Percentiles rank a stretch among this genome's conserved stretches.
phyloP scores from a whole-genome alignment of 371 early-diverging fungal genomes.

The Zychaea mexicana region DNA sequence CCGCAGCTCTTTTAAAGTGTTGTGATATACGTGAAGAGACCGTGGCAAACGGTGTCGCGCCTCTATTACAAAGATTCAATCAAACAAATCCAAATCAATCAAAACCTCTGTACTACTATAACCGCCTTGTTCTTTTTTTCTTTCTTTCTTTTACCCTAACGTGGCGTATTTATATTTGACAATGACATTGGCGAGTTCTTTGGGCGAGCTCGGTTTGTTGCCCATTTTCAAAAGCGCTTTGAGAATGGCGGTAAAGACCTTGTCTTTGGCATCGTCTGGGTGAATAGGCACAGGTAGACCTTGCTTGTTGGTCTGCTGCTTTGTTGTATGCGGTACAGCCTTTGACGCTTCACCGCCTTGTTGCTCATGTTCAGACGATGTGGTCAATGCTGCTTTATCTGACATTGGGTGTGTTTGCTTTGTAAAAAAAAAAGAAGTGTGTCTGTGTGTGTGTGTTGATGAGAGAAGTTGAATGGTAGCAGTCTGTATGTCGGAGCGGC shows the following conservation, averaged over 20 bases:
- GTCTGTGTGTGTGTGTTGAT: background rate
- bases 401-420: background rate
- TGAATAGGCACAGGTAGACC: conserved; percentile 48
- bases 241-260: conserved; percentile 82
- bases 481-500: no score
- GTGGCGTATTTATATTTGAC: conserved; percentile 75
- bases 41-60: conserved; percentile 85
- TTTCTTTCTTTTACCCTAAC: conserved; percentile 62
- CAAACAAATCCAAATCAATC: background rate
- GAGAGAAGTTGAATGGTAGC: no score
- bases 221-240: conserved; percentile 71
- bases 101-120: no score
- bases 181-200: conserved; percentile 77
- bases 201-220: conserved; percentile 82
- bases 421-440: background rate
- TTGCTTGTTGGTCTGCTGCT: conserved; percentile 9
- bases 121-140: no score
- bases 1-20: conserved; percentile 79
- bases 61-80: conserved; percentile 31
- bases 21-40: conserved; percentile 87
- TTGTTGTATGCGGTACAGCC: background rate
- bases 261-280: conserved; percentile 80
- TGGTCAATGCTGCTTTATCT: conserved; percentile 1
- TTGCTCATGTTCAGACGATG: background rate
- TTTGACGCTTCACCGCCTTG: conserved; percentile 5